Evolutionary conservation across 108 stramenopile species (phyloP).

Genomic region (Chaetoceros muelleri): DNA sequence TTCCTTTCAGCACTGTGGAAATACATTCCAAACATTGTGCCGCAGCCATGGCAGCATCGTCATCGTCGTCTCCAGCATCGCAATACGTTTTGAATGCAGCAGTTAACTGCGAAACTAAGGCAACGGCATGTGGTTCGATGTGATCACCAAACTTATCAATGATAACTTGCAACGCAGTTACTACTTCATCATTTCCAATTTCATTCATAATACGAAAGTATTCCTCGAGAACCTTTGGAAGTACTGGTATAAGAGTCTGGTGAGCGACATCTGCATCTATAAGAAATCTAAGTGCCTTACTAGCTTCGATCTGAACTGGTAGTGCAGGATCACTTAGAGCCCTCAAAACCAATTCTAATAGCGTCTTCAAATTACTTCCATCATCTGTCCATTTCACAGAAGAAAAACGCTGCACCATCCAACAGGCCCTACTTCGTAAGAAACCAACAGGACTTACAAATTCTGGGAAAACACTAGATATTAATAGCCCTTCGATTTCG

Average conservation of each 20-base stretch:
- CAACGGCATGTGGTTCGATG: constrained; percentile 89
- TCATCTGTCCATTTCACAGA: constrained; percentile 65
- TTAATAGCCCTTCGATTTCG: constrained; percentile 78
- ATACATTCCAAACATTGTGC: constrained; percentile 94
- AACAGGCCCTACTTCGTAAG: constrained; percentile 88
- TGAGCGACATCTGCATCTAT: constrained; percentile 87
- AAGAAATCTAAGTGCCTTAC: constrained; percentile 83
- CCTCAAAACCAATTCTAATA: constrained; percentile 62
- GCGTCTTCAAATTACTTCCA: constrained; percentile 52
- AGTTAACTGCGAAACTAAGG: constrained; percentile 83
- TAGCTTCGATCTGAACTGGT: constrained; percentile 96
- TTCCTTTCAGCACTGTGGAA: constrained; percentile 84
- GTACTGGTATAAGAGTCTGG: constrained; percentile 75
- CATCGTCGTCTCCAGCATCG: constrained; percentile 87
- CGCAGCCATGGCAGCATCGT: constrained; percentile 94
- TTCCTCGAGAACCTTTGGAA: constrained; percentile 88
- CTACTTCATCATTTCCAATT: constrained; percentile 94
- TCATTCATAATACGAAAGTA: constrained; percentile 98
- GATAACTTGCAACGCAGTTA: constrained; percentile 85
- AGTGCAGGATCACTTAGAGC: constrained; percentile 86
- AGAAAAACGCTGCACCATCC: constrained; percentile 89
- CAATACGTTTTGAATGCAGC: constrained; percentile 82
- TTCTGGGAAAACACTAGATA: constrained; percentile 88
- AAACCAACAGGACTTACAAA: constrained; percentile 87
- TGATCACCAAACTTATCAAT: constrained; percentile 91